phyloP scores from a whole-genome alignment of 2,329 filamentous ascomycete species.

The Clonostachys chloroleuca region DNA sequence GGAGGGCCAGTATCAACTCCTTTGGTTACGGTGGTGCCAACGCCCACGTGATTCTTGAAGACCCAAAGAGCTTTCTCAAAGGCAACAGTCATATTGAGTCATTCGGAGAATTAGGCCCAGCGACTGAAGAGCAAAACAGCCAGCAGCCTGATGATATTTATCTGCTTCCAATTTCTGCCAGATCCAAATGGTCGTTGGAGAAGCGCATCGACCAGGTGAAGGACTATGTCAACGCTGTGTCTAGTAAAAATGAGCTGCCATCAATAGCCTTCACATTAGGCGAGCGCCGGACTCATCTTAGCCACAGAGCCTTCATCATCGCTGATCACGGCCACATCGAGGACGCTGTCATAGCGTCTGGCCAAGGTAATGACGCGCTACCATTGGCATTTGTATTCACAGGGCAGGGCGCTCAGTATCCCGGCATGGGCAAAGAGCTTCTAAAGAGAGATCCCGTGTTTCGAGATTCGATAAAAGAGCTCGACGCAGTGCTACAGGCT shows the following conservation, averaged over 20 bases:
- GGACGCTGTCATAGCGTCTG: not conserved
- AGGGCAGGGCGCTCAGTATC: conserved; percentile 32
- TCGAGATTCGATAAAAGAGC: not conserved
- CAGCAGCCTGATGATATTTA: not conserved
- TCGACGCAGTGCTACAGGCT: not conserved
- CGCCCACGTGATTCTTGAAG: conserved; percentile 32
- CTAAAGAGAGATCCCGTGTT: not conserved
- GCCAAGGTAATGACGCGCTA: not conserved
- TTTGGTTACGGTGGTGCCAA: conserved; percentile 41
- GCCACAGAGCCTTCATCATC: conserved; percentile 7
- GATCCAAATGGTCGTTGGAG: not conserved
- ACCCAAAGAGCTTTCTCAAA: not conserved
- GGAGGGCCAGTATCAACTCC: conserved; percentile 7
- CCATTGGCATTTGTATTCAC: conserved; percentile 35
- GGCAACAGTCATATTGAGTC: not conserved
- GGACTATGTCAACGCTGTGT: no score
- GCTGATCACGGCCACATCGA: not conserved
- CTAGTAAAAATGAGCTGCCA: not conserved
- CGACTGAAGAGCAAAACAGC: not conserved
- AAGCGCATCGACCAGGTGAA: not conserved
- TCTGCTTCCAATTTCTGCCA: not conserved
- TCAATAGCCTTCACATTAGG: conserved; percentile 12
- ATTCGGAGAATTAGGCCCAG: no score
- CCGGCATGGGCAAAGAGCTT: conserved; percentile 20
- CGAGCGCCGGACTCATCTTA: conserved; percentile 5